Evolutionary conservation across 306 rosid species (phyloP).

Genomic region (Lablab purpureus): DNA sequence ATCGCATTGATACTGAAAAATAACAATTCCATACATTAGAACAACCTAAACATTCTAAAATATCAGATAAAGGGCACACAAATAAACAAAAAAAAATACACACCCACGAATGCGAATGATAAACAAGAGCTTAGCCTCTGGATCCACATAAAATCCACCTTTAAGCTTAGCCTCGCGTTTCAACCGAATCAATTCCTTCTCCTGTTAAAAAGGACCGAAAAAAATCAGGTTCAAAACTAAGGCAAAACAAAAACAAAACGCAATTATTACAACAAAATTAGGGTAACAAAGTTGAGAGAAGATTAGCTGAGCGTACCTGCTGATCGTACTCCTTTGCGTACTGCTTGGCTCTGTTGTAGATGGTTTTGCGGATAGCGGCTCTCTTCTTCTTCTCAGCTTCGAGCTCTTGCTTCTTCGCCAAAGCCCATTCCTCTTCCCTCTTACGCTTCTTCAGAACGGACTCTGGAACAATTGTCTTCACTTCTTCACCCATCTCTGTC

Average conservation of each 20-base stretch:
- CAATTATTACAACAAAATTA: not conserved
- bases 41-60: not conserved
- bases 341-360: constrained; percentile 73
- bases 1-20: constrained; percentile 86
- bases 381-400: constrained; percentile 73
- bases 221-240: too few species aligned
- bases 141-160: constrained; percentile 96
- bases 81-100: constrained; percentile 16
- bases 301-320: constrained; percentile 52
- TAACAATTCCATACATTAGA: not conserved
- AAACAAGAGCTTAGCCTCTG: constrained; percentile 87
- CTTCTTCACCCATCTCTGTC: constrained; percentile 72
- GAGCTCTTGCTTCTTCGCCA: constrained; percentile 60
- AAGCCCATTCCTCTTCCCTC: constrained; percentile 86
- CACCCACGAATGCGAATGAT: constrained; percentile 90
- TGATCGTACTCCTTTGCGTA: constrained; percentile 66
- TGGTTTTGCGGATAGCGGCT: constrained; percentile 69
- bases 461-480: constrained; percentile 69
- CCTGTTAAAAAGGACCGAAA: constrained; percentile 46
- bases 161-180: constrained; percentile 92
- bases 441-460: constrained; percentile 82
- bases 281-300: not conserved
- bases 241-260: not conserved
- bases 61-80: too few species aligned
- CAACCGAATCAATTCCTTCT: constrained; percentile 65